A percentile compares a stretch with the other conserved stretches of the same genome.
These are phyloP conservation scores for Yamadazyma spencermartinsiae DNA, from an alignment of 1,139 yeast genomes.

Conservation along the genomic window DNA sequence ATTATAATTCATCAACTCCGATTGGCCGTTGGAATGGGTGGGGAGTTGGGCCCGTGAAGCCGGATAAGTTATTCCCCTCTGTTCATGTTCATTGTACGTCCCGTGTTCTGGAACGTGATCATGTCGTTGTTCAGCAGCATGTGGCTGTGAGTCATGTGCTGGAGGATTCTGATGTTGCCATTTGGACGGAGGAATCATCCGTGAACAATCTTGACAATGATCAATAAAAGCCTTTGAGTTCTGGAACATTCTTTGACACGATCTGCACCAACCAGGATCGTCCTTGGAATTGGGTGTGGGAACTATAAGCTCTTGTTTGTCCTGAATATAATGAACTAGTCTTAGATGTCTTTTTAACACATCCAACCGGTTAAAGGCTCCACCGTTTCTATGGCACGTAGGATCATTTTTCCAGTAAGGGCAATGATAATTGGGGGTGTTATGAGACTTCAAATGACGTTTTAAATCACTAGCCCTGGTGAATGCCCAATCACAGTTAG, in stretches of 20 bases:
- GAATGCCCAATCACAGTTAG: constrained; percentile 68
- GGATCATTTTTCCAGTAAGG: constrained; percentile 70
- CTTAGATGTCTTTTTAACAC: constrained; percentile 69
- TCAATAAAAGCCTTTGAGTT: constrained; percentile 59
- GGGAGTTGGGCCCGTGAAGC: too few species aligned
- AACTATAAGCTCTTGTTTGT: constrained; percentile 26
- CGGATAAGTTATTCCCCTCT: too few species aligned
- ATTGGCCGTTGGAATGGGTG: background rate
- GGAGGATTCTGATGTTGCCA: constrained; percentile 17
- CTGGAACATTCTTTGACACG: constrained; percentile 59
- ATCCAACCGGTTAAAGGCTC: constrained; percentile 68
- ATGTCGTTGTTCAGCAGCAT: background rate
- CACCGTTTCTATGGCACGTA: constrained; percentile 72
- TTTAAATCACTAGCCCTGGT: constrained; percentile 65
- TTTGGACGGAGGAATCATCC: constrained; percentile 27
- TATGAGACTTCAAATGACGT: constrained; percentile 65
- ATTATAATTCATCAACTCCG: background rate
- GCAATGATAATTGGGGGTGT: constrained; percentile 64
- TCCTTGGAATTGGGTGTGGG: constrained; percentile 22
- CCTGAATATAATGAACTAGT: constrained; percentile 64
- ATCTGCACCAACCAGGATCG: constrained; percentile 66
- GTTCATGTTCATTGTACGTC: background rate
- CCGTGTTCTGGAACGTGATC: background rate
- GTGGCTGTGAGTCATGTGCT: constrained; percentile 3
- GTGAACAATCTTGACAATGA: constrained; percentile 68